Evolutionary conservation across 2,329 filamentous ascomycete genomes (phyloP), one percentile per base, ranked within the genome.

Genomic region (Alternaria postmessia): DNA sequence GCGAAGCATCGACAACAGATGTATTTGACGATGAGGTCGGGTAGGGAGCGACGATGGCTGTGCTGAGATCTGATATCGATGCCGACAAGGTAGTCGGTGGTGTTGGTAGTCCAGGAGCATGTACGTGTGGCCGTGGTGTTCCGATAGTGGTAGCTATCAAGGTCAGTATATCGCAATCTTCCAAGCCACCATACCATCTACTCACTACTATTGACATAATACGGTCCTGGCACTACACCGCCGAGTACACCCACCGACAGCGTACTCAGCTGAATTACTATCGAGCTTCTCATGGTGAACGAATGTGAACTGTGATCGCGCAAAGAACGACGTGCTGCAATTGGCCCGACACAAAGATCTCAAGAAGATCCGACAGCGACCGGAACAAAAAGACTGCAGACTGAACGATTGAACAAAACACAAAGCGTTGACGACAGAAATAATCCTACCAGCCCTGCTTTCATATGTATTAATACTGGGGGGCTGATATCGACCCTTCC

Each of bases 221-320:
- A 59, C 14, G 41, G 56, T 32, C 49, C 65, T 22, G 61, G 63
- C 4, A 65, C 42, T 9, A 58, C 48, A 53, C 62, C 63, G 46
- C 60, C 66, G 7, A 69, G 20, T 4, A 63, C 67, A 41, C 57
- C 43, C 16, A 51, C 57, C 14, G 69, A 66, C n/a, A 73, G 43
- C 28, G 61, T 62, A 36, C 60, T 48, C 51, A 73, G 48, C 20
- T 61, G 42, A 63, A 65, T 69, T 18, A 70, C n/a, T 9, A 62
- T 62, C 5, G 48, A 54, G 54, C 49, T 47, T 34, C 60, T 53
- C 73, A 75, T 75, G 14, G 12, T 68, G 57, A 53, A 52, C 54
- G 48, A 36, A 46, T 41, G 18, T 42, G 26, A 36, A 56, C 57
- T 60, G 14, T 51, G 44, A 39, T 56, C 22, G 43, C 44, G 36